Evolutionary conservation across 75 land plant species (phyloP).

Genomic region (Picea sitchensis): DNA sequence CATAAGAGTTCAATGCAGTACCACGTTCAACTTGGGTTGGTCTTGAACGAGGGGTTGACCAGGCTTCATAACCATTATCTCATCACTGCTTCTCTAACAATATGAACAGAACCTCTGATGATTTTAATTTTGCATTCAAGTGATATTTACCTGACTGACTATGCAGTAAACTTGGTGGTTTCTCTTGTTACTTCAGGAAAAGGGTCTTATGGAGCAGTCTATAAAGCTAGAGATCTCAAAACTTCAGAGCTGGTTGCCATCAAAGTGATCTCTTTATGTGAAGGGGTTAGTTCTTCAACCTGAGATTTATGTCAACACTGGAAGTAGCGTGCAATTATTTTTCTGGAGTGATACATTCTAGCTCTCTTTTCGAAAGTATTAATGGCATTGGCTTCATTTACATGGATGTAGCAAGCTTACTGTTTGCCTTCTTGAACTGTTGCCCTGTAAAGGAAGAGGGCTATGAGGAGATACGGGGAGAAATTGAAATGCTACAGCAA

Average conservation of each 20-base stretch:
- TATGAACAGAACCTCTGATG: no score
- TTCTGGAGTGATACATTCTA: background rate
- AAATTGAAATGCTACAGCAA: slow-evolving; percentile 98
- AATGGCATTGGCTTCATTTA: background rate
- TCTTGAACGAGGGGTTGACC: no score
- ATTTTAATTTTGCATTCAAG: no score
- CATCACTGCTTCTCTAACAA: no score
- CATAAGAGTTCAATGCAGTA: no score
- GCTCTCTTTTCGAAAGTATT: background rate
- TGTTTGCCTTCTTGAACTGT: background rate
- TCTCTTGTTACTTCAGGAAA: slow-evolving; percentile 55
- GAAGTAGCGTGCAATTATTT: background rate
- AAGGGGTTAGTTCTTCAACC: slow-evolving; percentile 62
- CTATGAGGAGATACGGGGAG: slow-evolving; percentile 98
- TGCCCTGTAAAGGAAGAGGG: slow-evolving; percentile 78
- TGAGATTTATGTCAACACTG: background rate
- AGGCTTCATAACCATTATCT: no score
- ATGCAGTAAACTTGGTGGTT: background rate
- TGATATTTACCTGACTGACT: no score
- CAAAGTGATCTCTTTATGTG: slow-evolving; percentile 91
- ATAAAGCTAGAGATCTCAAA: slow-evolving; percentile 92
- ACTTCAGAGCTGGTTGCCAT: slow-evolving; percentile 98
- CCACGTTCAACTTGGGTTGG: no score
- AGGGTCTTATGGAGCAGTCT: slow-evolving; percentile 97
- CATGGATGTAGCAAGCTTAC: background rate